Conservation (phyloP, 768 basidiomycete genomes). For the Hypsizygus marmoreus region DNA sequence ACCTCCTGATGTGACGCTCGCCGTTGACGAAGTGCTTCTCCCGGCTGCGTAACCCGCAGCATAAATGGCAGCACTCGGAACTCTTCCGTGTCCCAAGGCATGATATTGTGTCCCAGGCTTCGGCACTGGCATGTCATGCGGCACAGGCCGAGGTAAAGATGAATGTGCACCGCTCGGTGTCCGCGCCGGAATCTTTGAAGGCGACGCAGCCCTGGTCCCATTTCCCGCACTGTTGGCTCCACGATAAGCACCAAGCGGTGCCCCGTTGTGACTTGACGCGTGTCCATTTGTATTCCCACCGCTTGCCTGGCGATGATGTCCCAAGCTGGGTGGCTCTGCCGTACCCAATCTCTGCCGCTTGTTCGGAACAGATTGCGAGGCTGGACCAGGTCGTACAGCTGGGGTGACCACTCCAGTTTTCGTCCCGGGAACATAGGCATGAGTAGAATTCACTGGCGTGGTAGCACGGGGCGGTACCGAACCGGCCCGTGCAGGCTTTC, state of each 20-base stretch:
- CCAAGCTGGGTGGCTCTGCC: slow-evolving; percentile 20
- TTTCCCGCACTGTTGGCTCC: slow-evolving; percentile 36
- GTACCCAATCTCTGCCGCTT: slow-evolving; percentile 66
- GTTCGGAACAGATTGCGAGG: slow-evolving; percentile 53
- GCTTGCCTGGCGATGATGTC: slow-evolving; percentile 18
- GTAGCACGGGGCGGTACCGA: slow-evolving; percentile 65
- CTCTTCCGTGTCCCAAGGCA: slow-evolving; percentile 56
- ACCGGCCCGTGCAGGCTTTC: slow-evolving; percentile 51
- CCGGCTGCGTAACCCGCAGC: slow-evolving; percentile 17
- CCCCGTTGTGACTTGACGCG: slow-evolving; percentile 28
- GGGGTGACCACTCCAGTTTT: slow-evolving; percentile 59
- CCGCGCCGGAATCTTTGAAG: slow-evolving; percentile 50
- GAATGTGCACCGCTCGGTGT: slow-evolving; percentile 30
- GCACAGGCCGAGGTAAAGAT: slow-evolving; percentile 39
- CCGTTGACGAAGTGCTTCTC: slow-evolving; percentile 19
- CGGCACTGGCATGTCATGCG: slow-evolving; percentile 49
- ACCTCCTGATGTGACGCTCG: slow-evolving; percentile 20
- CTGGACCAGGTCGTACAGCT: slow-evolving; percentile 57
- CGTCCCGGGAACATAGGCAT: slow-evolving; percentile 40
- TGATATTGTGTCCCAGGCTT: slow-evolving; percentile 54
- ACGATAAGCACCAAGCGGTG: slow-evolving; percentile 44
- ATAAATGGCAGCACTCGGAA: slow-evolving; percentile 37
- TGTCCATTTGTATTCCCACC: slow-evolving; percentile 20
- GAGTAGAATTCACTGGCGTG: slow-evolving; percentile 47
- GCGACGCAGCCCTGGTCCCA: slow-evolving; percentile 40